phyloP scores from a whole-genome alignment of 1,139 yeast species.

The Geotrichum australiense region DNA sequence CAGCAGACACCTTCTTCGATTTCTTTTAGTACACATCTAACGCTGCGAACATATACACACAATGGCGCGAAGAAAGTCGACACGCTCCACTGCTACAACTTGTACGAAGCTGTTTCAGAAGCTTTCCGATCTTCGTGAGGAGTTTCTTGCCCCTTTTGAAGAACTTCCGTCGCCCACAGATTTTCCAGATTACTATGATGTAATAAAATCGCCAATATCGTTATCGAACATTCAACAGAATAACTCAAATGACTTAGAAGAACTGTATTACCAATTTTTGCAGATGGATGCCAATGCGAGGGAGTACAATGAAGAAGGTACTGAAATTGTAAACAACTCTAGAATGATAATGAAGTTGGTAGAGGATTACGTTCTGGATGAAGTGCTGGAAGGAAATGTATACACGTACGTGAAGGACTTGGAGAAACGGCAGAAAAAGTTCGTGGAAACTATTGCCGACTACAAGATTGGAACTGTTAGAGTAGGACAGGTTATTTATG shows the following conservation, averaged over 20 bases:
- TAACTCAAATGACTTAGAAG: slow-evolving; percentile 42
- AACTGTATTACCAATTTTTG: slow-evolving; percentile 60
- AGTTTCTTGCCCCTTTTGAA: slow-evolving; percentile 48
- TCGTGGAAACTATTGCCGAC: slow-evolving; percentile 24
- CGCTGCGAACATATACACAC: too few relatives aligned
- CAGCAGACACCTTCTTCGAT: too few relatives aligned
- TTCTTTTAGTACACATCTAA: too few relatives aligned
- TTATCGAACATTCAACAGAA: slow-evolving; percentile 57
- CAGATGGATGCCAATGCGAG: slow-evolving; percentile 71
- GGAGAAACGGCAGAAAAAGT: slow-evolving; percentile 17
- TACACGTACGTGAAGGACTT: slow-evolving; percentile 16
- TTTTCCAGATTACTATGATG: slow-evolving; percentile 74
- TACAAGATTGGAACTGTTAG: slow-evolving; percentile 23
- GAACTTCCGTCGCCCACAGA: slow-evolving; percentile 66
- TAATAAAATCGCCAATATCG: slow-evolving; percentile 60
- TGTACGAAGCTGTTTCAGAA: slow-evolving; percentile 1
- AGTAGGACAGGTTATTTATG: slow-evolving; percentile 51
- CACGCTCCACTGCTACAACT: too few relatives aligned
- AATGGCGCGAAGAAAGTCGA: too few relatives aligned
- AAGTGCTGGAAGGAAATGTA: slow-evolving; percentile 11
- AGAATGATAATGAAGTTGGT: slow-evolving; percentile 46
- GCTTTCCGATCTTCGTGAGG: slow-evolving; percentile 4
- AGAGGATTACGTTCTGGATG: slow-evolving; percentile 34
- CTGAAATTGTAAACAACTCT: slow-evolving; percentile 70
- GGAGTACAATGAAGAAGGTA: slow-evolving; percentile 75